These are phyloP conservation scores for Vickermania spadyakhi DNA, from an alignment of 208 protist species.

Conservation along the genomic window DNA sequence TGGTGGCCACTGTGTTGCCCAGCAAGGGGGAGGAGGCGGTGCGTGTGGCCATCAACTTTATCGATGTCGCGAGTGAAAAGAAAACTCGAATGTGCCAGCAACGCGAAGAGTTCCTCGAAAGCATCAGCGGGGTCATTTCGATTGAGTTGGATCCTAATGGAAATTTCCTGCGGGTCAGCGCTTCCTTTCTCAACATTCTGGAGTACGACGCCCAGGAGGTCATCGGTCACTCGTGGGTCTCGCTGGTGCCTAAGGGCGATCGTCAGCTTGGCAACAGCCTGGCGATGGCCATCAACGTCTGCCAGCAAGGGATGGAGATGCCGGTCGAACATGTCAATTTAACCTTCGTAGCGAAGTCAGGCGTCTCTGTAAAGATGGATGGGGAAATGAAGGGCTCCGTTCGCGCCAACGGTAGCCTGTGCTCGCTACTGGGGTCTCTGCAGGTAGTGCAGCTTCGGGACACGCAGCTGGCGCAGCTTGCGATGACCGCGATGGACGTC, in stretches of 20 bases:
- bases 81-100: neutral
- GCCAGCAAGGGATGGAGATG: neutral
- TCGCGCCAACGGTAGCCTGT: neutral
- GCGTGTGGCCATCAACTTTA: conserved; percentile 2
- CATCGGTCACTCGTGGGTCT: neutral
- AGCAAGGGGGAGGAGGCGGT: neutral
- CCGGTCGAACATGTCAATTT: neutral
- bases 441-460: neutral
- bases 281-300: neutral
- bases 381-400: conserved; percentile 3
- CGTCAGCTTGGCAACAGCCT: neutral
- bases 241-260: conserved; percentile 1
- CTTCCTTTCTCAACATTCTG: neutral
- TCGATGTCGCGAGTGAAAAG: conserved; percentile 5
- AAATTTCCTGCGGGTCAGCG: conserved; percentile 1
- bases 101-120: neutral
- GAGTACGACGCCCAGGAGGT: conserved; percentile 13
- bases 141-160: conserved; percentile 10
- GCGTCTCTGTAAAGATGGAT: neutral
- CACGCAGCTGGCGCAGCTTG: neutral
- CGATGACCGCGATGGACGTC: conserved; percentile 7
- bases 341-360: neutral
- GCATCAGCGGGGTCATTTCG: neutral
- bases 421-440: conserved; percentile 3
- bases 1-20: neutral